phyloP scores from a whole-genome alignment of 1,284 basidiomycete genomes.

The Fomitopsis pinicola region DNA sequence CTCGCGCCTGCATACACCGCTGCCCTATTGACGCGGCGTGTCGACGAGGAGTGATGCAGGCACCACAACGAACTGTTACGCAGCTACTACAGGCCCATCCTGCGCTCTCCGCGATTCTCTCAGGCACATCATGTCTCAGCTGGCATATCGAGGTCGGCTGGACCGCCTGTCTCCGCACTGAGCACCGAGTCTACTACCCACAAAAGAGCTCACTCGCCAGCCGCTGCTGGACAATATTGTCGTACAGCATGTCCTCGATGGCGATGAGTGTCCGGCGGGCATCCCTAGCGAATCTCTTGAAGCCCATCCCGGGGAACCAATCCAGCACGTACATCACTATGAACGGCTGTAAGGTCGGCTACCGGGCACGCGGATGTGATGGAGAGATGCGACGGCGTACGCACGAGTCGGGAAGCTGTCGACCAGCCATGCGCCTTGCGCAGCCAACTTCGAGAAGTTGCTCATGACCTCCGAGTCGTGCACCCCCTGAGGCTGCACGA shows the following conservation, averaged over 20 bases:
- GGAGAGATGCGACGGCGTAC: neutral
- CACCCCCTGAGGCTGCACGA: neutral
- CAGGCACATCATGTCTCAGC: no score
- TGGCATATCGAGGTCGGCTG: no score
- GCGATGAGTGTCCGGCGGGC: neutral
- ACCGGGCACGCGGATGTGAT: neutral
- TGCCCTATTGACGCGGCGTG: no score
- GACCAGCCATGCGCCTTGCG: conserved; percentile 20
- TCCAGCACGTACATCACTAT: conserved; percentile 7
- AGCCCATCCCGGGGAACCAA: conserved; percentile 13
- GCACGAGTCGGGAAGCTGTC: conserved; percentile 11
- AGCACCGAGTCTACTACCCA: neutral
- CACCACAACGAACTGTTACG: no score
- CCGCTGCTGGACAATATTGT: neutral
- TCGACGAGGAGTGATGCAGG: no score
- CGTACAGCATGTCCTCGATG: neutral
- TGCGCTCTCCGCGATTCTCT: no score
- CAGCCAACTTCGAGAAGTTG: neutral
- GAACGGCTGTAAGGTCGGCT: neutral
- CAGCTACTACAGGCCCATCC: no score
- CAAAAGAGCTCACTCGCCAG: neutral
- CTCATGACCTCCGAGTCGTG: neutral
- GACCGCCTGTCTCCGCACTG: neutral
- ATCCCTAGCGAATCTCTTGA: conserved; percentile 8
- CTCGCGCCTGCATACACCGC: no score